A percentile compares a stretch with the other conserved stretches of the same genome.
Conservation (phyloP, 768 basidiomycete species). For the Lyophyllum atratum region DNA sequence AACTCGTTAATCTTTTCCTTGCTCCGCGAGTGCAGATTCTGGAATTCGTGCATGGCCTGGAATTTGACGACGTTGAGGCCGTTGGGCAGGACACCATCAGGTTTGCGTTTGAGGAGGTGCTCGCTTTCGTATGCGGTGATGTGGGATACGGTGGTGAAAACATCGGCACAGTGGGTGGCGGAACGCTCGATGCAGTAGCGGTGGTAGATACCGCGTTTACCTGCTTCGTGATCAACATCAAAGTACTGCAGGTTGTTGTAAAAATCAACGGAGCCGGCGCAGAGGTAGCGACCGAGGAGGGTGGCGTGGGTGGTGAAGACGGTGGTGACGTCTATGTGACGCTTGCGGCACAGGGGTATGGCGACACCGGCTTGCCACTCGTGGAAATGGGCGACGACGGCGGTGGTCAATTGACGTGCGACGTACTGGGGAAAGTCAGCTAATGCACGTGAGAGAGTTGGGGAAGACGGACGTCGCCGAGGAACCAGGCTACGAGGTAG, state of each 20-base stretch:
- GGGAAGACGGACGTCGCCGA: conserved; percentile 80
- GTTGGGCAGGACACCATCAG: conserved; percentile 95
- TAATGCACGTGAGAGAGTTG: conserved; percentile 1
- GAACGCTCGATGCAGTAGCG: conserved; percentile 96
- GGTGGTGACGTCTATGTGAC: conserved; percentile 97
- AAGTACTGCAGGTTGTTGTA: conserved; percentile 99
- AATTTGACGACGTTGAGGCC: conserved; percentile 99
- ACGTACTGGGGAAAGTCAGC: conserved; percentile 60
- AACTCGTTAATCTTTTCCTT: conserved; percentile 99
- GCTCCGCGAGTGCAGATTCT: conserved; percentile 87
- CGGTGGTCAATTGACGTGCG: conserved; percentile 74
- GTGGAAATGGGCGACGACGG: conserved; percentile 97
- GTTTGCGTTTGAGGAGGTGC: conserved; percentile 96
- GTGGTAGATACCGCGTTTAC: conserved; percentile 98
- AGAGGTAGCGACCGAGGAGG: conserved; percentile 96
- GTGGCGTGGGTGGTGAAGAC: conserved; percentile 99
- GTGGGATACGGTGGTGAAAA: conserved; percentile 97
- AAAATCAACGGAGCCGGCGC: conserved; percentile 97
- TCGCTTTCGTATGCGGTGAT: conserved; percentile 98
- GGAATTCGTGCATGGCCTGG: conserved; percentile 99
- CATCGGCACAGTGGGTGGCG: conserved; percentile 93
- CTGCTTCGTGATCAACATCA: conserved; percentile 99
- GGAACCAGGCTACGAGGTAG: conserved; percentile 98
- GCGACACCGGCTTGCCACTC: conserved; percentile 99
- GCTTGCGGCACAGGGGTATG: conserved; percentile 91